phyloP scores from a whole-genome alignment of 768 basidiomycete species.

The Hirschioporus abietinus region DNA sequence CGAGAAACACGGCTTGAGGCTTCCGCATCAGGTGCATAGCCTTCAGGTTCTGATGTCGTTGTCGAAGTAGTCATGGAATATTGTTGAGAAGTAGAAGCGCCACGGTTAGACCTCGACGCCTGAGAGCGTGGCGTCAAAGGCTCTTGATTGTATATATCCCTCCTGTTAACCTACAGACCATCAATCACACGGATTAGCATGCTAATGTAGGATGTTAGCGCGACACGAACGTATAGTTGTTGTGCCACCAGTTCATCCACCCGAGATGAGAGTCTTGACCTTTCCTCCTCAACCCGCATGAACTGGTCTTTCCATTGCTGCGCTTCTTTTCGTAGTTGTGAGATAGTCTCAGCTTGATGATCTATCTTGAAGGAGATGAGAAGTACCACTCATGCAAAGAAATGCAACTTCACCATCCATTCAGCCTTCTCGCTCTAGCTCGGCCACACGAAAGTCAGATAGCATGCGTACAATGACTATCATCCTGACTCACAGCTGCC shows the following conservation, averaged over 20 bases:
- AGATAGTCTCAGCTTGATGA: conserved; percentile 56
- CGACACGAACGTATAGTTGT: conserved; percentile 36
- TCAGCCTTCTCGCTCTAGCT: conserved; percentile 50
- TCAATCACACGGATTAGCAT: conserved; percentile 17
- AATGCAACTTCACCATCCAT: conserved; percentile 37
- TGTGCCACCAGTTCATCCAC: conserved; percentile 56
- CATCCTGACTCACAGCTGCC: conserved; percentile 39
- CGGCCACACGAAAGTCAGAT: conserved; percentile 9
- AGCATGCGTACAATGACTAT: conserved; percentile 12
- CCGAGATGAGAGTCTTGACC: conserved; percentile 48
- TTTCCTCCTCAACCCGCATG: conserved; percentile 42
- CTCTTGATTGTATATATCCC: conserved; percentile 18
- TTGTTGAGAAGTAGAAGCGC: not conserved
- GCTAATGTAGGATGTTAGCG: conserved; percentile 6
- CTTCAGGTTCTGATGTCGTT: not conserved
- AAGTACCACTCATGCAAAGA: not conserved
- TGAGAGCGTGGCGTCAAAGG: conserved; percentile 22
- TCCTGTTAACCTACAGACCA: conserved; percentile 9
- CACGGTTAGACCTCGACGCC: not conserved
- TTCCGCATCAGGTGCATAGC: not conserved
- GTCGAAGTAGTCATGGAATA: not conserved
- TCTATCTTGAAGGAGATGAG: conserved; percentile 36
- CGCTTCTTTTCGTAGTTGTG: conserved; percentile 58
- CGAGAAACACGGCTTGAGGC: not conserved
- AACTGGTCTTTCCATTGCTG: conserved; percentile 71